These are phyloP conservation scores for Penicillium argentinense DNA, from an alignment of 495 filamentous ascomycete species.

Conservation along the genomic window DNA sequence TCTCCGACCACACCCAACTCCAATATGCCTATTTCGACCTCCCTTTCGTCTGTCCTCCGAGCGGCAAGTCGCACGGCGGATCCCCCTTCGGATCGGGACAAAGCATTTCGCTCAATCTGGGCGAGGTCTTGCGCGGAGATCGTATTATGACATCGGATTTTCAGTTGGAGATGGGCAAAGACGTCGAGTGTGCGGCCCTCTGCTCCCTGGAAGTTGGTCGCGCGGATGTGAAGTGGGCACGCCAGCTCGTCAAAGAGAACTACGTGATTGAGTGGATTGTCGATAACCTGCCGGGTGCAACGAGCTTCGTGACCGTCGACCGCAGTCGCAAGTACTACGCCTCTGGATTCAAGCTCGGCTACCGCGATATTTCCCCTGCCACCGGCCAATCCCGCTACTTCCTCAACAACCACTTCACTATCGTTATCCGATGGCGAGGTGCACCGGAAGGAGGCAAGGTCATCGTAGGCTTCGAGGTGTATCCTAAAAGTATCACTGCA, in stretches of 20 bases:
- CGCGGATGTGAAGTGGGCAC: constrained; percentile 67
- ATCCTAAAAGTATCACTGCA: constrained; percentile 77
- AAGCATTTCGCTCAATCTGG: constrained; percentile 84
- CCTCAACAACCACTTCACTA: constrained; percentile 89
- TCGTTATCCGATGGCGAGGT: constrained; percentile 80
- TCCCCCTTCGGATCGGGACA: constrained; percentile 76
- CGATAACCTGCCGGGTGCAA: constrained; percentile 91
- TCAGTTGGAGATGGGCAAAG: constrained; percentile 76
- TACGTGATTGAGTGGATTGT: constrained; percentile 97
- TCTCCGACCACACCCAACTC: constrained; percentile 87
- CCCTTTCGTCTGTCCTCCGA: constrained; percentile 86
- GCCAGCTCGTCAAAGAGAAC: constrained; percentile 73
- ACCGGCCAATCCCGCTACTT: constrained; percentile 68
- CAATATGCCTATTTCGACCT: constrained; percentile 95
- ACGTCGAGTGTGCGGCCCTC: constrained; percentile 73
- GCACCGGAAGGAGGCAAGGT: constrained; percentile 78
- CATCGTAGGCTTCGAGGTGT: constrained; percentile 90
- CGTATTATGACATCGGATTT: constrained; percentile 90
- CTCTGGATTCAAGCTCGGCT: constrained; percentile 91
- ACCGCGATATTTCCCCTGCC: constrained; percentile 62
- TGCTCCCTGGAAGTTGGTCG: constrained; percentile 67
- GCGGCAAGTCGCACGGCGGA: constrained; percentile 64
- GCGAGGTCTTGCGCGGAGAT: constrained; percentile 89
- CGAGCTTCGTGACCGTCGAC: constrained; percentile 89
- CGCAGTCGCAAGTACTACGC: constrained; percentile 89